Evolutionary conservation across 192 early-diverging fungal genomes (phyloP), one percentile per base, ranked within the genome.

Genomic region (Podila minutissima): DNA sequence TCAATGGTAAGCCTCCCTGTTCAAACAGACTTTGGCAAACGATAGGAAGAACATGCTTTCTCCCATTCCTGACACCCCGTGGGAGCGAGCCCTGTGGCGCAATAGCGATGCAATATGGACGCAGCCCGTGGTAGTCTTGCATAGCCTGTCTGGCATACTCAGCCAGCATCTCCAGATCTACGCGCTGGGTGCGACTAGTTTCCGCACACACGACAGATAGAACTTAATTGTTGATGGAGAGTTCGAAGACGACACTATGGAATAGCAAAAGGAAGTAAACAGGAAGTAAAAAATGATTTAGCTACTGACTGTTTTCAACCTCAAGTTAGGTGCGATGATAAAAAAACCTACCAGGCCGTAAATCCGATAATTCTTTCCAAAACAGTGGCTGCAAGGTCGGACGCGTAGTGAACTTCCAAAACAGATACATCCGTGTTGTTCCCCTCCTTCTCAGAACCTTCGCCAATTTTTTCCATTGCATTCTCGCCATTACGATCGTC

Each of bases 171-270:
- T 76, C 68, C 38, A 88, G 74, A 29, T 86, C 87, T 35, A 69
- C 75, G 51, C 78, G 82, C 5, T 66, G 63, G 19, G 71, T 73
- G 49, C 81, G 82, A 49, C 83, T 59, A 19, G 91, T 84, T 76
- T 96, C 94, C 19, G 86, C 85, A 0, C 91, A 83, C 29, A 95
- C 69, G 8, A 96, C 87, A 19, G 94, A 92, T 35, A 96, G 83
- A 67, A 88, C 83, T 57, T 94, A 88, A 50, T 87, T 87, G 66
- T 93, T 92, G 17, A 90, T 72, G 24, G 69, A 75, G 33, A 90
- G 77, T 35, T 93, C 89, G 63, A 95, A 94, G 7, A 84, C 83
- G 8, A 86, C 82, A 64, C 88, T 90, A 74, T 24, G 3, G 12
- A 41, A 1, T 9, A 51, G 17, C 20, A 66, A 49, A 38, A 19